These are phyloP conservation scores for Salix koriyanagi DNA, from an alignment of 345 rosid species.

Conservation along the genomic window DNA sequence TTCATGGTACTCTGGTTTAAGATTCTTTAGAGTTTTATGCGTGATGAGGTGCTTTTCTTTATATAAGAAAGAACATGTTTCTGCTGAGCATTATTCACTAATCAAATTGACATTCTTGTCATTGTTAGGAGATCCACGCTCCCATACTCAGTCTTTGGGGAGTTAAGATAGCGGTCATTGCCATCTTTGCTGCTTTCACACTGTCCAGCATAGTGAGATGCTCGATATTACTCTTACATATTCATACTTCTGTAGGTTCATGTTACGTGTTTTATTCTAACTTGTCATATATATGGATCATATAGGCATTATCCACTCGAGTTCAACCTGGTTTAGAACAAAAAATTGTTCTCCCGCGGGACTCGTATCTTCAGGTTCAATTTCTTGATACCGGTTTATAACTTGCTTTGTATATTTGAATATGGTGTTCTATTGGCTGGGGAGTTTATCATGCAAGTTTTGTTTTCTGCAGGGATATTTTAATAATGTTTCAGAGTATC, in stretches of 20 bases:
- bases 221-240: not conserved
- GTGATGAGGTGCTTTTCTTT: not conserved
- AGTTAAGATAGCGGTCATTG: conserved; percentile 67
- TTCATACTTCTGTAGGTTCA: conserved; percentile 1
- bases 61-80: not conserved
- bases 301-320: conserved; percentile 80
- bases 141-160: conserved; percentile 76
- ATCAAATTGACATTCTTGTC: conserved; percentile 12
- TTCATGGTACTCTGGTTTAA: not conserved
- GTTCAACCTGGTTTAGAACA: conserved; percentile 94
- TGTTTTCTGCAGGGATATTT: conserved; percentile 70
- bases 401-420: conserved; percentile 5
- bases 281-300: conserved; percentile 17
- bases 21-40: not conserved
- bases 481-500: conserved; percentile 66
- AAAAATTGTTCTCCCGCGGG: conserved; percentile 89
- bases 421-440: conserved; percentile 8
- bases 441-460: conserved; percentile 9
- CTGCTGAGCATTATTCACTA: conserved; percentile 4
- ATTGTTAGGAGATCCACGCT: conserved; percentile 74
- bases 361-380: conserved; percentile 94
- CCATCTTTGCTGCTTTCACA: conserved; percentile 68
- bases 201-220: conserved; percentile 83
- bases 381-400: conserved; percentile 2
- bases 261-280: conserved; percentile 4